Evolutionary conservation across 306 rosid genomes (phyloP).

Genomic region (Malus domestica): DNA sequence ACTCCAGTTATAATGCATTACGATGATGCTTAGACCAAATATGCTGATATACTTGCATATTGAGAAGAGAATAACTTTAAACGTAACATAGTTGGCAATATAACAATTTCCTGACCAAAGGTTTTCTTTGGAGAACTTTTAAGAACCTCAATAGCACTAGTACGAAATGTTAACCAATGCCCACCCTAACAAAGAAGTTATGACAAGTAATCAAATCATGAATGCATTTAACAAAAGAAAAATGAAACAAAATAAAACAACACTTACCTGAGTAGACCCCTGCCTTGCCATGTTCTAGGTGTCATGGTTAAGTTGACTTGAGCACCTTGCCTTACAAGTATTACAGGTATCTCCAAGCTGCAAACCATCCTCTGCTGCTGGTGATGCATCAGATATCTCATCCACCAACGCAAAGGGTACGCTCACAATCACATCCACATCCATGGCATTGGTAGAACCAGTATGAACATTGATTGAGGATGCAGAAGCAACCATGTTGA

Average conservation of each 20-base stretch:
- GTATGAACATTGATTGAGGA: slow-evolving; percentile 31
- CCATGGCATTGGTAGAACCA: slow-evolving; percentile 23
- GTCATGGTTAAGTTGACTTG: slow-evolving; percentile 54
- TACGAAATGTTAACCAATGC: background rate
- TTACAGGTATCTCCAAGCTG: slow-evolving; percentile 82
- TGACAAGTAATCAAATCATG: background rate
- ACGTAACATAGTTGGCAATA: background rate
- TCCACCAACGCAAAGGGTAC: slow-evolving; percentile 84
- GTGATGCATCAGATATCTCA: slow-evolving; percentile 79
- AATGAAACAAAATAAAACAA: slow-evolving; percentile 5
- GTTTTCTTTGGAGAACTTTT: background rate
- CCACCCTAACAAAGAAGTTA: background rate
- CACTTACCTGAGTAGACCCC: slow-evolving; percentile 85
- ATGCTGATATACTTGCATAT: slow-evolving; percentile 41
- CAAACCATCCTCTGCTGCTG: slow-evolving; percentile 83
- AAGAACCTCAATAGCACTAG: background rate
- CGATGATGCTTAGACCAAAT: background rate
- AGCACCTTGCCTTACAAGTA: slow-evolving; percentile 67
- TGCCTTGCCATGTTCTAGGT: slow-evolving; percentile 92
- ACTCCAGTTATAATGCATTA: background rate
- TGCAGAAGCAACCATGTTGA: slow-evolving; percentile 27
- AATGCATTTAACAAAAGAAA: background rate
- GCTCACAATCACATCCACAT: slow-evolving; percentile 43
- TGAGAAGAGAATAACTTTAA: slow-evolving; percentile 30
- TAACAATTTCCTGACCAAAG: background rate